phyloP scores from a whole-genome alignment of 805 yeast genomes.

The Hemisphaericaspora nanyangensis region DNA sequence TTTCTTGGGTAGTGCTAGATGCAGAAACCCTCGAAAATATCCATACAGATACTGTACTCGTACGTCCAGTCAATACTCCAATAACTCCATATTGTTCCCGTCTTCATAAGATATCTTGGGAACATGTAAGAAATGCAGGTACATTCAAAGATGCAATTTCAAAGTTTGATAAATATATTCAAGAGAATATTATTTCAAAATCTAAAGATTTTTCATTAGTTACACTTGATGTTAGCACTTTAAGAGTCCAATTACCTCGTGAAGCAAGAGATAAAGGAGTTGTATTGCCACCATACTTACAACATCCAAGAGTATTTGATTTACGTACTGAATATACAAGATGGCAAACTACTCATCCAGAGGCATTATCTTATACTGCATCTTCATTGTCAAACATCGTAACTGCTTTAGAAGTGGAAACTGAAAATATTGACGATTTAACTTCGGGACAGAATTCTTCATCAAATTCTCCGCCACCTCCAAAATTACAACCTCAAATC shows the following conservation, averaged over 20 bases:
- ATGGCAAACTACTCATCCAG: slow-evolving; percentile 64
- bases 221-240: slow-evolving; percentile 62
- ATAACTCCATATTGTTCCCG: slow-evolving; percentile 56
- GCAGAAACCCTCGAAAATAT: slow-evolving; percentile 44
- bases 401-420: slow-evolving; percentile 45
- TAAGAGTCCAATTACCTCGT: slow-evolving; percentile 73
- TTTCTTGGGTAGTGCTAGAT: slow-evolving; percentile 65
- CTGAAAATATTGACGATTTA: slow-evolving; percentile 13
- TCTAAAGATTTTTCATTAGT: slow-evolving; percentile 60
- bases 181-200: slow-evolving; percentile 37
- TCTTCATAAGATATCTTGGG: slow-evolving; percentile 56
- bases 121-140: slow-evolving; percentile 53
- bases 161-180: slow-evolving; percentile 49
- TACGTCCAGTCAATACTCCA: slow-evolving; percentile 63
- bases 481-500: neutral
- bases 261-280: slow-evolving; percentile 78
- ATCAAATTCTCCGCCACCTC: slow-evolving; percentile 8
- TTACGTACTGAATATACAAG: slow-evolving; percentile 66
- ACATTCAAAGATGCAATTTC: slow-evolving; percentile 61
- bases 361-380: slow-evolving; percentile 35
- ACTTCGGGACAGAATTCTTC: slow-evolving; percentile 6
- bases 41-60: slow-evolving; percentile 43
- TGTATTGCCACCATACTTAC: slow-evolving; percentile 68
- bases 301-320: slow-evolving; percentile 74
- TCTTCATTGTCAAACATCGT: slow-evolving; percentile 37